Percentiles rank a stretch among this genome's conserved stretches.
Conservation (phyloP, 2,329 filamentous ascomycete species). For the Immersiporthe knoxdaviesiana region DNA sequence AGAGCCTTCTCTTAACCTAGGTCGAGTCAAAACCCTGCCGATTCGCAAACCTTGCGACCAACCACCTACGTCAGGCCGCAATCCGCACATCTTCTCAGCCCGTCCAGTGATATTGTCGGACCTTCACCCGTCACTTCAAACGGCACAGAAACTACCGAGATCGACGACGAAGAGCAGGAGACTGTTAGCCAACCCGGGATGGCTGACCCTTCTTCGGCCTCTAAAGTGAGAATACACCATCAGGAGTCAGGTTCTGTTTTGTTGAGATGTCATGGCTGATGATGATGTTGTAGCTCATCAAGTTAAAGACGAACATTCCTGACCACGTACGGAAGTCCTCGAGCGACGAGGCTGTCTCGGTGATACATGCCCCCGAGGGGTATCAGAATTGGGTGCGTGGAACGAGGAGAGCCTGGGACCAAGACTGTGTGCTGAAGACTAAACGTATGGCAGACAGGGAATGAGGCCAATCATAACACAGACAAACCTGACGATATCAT, state of each 20-base stretch:
- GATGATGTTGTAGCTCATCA: constrained; percentile 46
- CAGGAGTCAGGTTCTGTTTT: constrained; percentile 28
- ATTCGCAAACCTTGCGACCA: constrained; percentile 56
- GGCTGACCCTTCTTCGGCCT: constrained; percentile 42
- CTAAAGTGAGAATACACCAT: constrained; percentile 41
- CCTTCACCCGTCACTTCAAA: constrained; percentile 86
- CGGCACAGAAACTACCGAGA: constrained; percentile 80
- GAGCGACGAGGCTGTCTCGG: constrained; percentile 81
- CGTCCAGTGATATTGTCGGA: constrained; percentile 72
- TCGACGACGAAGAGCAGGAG: constrained; percentile 77
- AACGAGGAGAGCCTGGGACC: constrained; percentile 8
- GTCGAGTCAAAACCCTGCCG: constrained; percentile 48
- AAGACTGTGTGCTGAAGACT: constrained; percentile 23
- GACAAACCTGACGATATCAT: constrained; percentile 41
- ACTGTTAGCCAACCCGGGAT: constrained; percentile 40
- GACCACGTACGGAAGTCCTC: constrained; percentile 60
- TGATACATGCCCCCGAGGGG: constrained; percentile 86
- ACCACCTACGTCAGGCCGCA: constrained; percentile 52
- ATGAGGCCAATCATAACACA: constrained; percentile 32
- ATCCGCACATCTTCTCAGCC: constrained; percentile 59
- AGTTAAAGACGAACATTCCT: constrained; percentile 60
- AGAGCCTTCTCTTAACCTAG: constrained; percentile 48
- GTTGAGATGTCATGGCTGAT: constrained; percentile 32
- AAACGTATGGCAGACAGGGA: constrained; percentile 45
- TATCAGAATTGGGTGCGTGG: constrained; percentile 76